Evolutionary conservation across 139 green algal species (phyloP), one percentile per base, ranked within the genome.

Genomic region (Chlorella ohadii): DNA sequence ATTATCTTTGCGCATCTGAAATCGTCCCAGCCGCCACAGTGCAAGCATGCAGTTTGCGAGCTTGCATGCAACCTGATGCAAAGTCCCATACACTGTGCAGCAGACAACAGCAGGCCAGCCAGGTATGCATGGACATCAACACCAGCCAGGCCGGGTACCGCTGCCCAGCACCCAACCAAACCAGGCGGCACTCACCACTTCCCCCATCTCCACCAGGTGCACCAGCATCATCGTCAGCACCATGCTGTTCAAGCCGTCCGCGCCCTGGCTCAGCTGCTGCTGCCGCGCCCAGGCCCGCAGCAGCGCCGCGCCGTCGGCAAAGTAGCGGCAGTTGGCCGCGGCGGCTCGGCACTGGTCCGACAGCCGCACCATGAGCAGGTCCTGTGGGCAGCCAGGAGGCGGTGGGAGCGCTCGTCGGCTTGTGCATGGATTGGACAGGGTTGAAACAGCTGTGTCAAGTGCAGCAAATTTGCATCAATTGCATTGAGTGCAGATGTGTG

Each of bases 251-350:
- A 95, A 81, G 22, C 86, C 89, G 82, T 95, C 92, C 1, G 87
- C 70, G 51, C 88, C 82, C 31, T 19, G 36, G 51, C 64, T 44
- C 61, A 94, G 85, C 36, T 75, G 76, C 28, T 94, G 92, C 73
- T 86, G 84, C 38, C 78, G 67, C 11, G 93, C 92, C 94, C 94
- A 97, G 19, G 94, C 88, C 68, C 89, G 84, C 38, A 97, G 86
- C 85, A 97, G 87, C 67, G 92, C 79, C 11, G 94, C 39, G 0
- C 85, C 92, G 44, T 96, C 92, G 0, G 25, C 0, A 27, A 96
- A 82, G 25, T 65, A 51, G 1, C 88, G 83, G 6, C 78, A 56
- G 16, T 67, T 38, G 1, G 77, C 56, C 11, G 90, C 41, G 7
- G 85, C 87, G 13, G 57, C 70, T 41, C 89, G 82, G 81, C 93